A percentile compares a stretch with the other conserved stretches of the same genome.
Conservation (phyloP, 352 stramenopile genomes). For the Globisporangium parvum region DNA sequence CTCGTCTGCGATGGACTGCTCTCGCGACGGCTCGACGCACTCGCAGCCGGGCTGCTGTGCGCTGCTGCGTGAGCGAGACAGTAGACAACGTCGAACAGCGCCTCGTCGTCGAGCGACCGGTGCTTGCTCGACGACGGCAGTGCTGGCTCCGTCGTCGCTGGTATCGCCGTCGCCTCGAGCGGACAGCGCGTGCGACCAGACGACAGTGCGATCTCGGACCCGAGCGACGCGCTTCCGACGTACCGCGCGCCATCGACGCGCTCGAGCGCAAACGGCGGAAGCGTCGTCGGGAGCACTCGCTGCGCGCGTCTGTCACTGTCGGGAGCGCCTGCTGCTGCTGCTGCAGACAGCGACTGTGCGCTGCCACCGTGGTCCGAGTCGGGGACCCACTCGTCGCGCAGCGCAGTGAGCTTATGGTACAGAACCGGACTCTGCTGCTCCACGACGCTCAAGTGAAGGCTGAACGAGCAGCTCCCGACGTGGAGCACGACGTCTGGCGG, state of each 20-base stretch:
- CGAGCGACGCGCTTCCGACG: not conserved
- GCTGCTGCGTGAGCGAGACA: constrained; percentile 5
- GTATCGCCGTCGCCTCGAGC: not conserved
- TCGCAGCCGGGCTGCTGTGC: not conserved
- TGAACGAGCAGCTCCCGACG: constrained; percentile 41
- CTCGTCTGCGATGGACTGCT: not conserved
- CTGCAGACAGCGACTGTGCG: not conserved
- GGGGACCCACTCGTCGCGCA: constrained; percentile 14
- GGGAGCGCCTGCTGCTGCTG: not conserved
- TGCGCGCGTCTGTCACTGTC: not conserved
- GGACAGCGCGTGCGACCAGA: constrained; percentile 1
- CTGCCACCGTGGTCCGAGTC: constrained; percentile 1
- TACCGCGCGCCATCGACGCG: constrained; percentile 3
- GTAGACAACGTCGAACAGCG: constrained; percentile 1
- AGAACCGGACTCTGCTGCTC: constrained; percentile 29
- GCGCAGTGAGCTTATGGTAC: constrained; percentile 23
- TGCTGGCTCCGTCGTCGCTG: not conserved
- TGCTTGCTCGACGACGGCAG: not conserved
- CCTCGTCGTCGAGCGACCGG: not conserved
- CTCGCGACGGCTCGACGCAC: not conserved
- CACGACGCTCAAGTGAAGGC: constrained; percentile 29
- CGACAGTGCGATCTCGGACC: constrained; percentile 10
- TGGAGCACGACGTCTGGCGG: constrained; percentile 42
- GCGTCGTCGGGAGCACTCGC: not conserved
- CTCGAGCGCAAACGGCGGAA: constrained; percentile 1